phyloP scores from a whole-genome alignment of 371 early-diverging fungal genomes.

The Haplosporangium sp. region DNA sequence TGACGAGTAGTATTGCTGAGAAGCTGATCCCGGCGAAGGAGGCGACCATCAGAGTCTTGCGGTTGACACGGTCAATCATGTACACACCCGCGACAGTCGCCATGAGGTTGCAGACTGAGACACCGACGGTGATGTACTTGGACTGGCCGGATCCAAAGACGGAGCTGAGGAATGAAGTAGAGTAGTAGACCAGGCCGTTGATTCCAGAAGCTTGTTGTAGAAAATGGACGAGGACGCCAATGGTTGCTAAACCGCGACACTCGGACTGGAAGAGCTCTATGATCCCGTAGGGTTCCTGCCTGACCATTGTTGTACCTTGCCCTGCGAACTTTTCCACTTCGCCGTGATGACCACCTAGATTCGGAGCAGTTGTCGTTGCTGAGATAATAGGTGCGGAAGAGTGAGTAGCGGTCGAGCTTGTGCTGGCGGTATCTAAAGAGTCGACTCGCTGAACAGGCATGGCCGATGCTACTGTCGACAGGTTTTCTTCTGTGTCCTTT shows the following conservation, averaged over 20 bases:
- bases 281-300: conserved; percentile 42
- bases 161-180: conserved; percentile 61
- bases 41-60: conserved; percentile 75
- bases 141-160: conserved; percentile 63
- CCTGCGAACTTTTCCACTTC: too few relatives aligned
- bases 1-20: conserved; percentile 65
- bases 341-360: not conserved
- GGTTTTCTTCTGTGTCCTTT: not conserved
- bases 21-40: conserved; percentile 69
- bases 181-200: conserved; percentile 86
- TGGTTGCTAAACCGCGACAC: conserved; percentile 67
- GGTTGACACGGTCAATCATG: conserved; percentile 80
- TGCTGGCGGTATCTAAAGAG: conserved; percentile 9
- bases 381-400: too few relatives aligned
- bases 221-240: conserved; percentile 59
- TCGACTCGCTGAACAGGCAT: conserved; percentile 10
- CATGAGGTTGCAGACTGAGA: conserved; percentile 65
- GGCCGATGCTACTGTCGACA: not conserved
- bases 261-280: conserved; percentile 60
- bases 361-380: not conserved
- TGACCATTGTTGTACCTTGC: too few relatives aligned
- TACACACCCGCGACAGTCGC: conserved; percentile 62
- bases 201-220: conserved; percentile 89
- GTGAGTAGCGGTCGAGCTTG: not conserved
- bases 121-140: conserved; percentile 64